Evolutionary conservation across 768 basidiomycete species (phyloP), one percentile per base, ranked within the genome.

Genomic region (Tulasnella sp.): DNA sequence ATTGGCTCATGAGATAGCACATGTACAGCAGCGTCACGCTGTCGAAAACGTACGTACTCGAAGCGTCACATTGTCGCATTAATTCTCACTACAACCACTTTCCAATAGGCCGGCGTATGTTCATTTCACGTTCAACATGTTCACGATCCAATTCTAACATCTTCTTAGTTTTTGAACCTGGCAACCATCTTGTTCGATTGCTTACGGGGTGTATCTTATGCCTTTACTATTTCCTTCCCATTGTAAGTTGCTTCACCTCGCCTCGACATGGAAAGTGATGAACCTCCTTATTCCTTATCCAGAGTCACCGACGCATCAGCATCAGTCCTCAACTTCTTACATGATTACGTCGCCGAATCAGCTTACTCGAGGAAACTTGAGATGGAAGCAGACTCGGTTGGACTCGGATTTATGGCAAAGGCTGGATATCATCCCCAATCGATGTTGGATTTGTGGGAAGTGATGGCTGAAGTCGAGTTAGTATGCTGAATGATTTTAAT

Each of bases 301-400:
- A 56, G 54, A 3, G 64, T 70, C 34, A 66, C 65, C 37, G 69
- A 70, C 52, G 63, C 65, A 1, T 62, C 68, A 20, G 66, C 61
- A 3, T 44, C 66, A 3, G 61, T 63, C 35, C 64, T 70, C 58
- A 70, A 67, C 37, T 62, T 65, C 58, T 37, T 69, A 33, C 66
- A 69, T 43, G 62, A 69, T 37, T 58, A 65, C 20, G 63, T 70
- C 0, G 67, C 67, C 1, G 58, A 64, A 45, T 55, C 67, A 31
- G 68, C 69, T 10, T 70, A 66, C 57, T 68, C 67, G 19, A 56
- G 69, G 19, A 69, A 70, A 57, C 58, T 72, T 16, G 70, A 72
- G 56, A 61, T 61, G 55, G 70, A 72, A 56, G 70, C 70, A 1
- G 70, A 72, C 49, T 53, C 61, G 9, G 63, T 72, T 2, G 70